Evolutionary conservation across 192 early-diverging fungal genomes (phyloP), one percentile per base, ranked within the genome.

Genomic region (Linnemannia exigua): DNA sequence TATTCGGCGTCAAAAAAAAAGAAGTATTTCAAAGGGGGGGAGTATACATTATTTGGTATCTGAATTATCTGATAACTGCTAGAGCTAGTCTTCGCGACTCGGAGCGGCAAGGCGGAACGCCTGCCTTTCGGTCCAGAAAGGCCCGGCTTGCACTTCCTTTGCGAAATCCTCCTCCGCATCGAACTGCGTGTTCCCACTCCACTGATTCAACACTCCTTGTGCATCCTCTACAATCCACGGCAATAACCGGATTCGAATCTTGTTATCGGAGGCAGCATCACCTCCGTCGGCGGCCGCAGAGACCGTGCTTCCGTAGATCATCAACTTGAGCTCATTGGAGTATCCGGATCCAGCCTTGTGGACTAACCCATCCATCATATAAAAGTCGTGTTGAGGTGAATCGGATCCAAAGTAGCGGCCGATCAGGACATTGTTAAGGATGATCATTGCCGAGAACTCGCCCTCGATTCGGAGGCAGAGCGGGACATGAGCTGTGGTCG

Each of bases 401-500:
- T 94, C 93, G 76, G 92, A 90, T 7, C 95, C 95, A 81, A 91
- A 92, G 84, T 95, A 95, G 54, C 94, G 91, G 16, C 88, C 94
- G 66, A 96, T 87, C 68, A 96, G 88, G 5, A 91, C 79, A 46
- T 88, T 92, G 74, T 96, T 95, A 35, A 96, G 81, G 86, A 91
- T 92, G 25, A 96, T 87, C 84, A 94, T 92, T 25, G 92, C 92
- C 7, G 93, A 94, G 48, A 89, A 94, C 71, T 87, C 87, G n/a
- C 97, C 97, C 35, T 88, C 80, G 33, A 97, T 69, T 67, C 90
- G 87, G 41, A 96, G 81, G 44, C 93, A 90, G 48, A 96, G 87
- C 1, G 97, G 95, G 16, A 93, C 88, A 6, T 84, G 82, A 1
- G 80, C 67, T 25, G 67, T 67, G 1, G 35, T 22, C 33, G 63